Evolutionary conservation across 2,329 filamentous ascomycete genomes (phyloP).

Genomic region (Aspergillus fumigatus): DNA sequence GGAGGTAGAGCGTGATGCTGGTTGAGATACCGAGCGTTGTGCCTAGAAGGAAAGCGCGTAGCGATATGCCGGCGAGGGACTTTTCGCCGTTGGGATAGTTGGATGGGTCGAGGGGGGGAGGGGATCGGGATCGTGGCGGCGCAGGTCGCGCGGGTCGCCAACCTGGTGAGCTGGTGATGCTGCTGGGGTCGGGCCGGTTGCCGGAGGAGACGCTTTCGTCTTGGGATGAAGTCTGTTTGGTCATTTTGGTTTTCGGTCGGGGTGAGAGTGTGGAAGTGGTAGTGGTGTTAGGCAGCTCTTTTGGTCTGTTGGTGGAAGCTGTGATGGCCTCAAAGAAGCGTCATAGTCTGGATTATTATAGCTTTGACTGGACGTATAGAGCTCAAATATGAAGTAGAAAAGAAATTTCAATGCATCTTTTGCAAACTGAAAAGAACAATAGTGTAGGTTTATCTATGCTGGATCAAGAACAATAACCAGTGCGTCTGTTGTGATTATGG

Average conservation of each 20-base stretch:
- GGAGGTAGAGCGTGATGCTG: conserved; percentile 25
- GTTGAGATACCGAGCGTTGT: conserved; percentile 34
- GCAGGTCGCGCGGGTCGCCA: conserved; percentile 13
- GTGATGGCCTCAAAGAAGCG: not conserved
- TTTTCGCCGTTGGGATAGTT: conserved; percentile 37
- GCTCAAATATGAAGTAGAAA: not conserved
- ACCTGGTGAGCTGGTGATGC: conserved; percentile 4
- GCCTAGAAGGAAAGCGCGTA: conserved; percentile 43
- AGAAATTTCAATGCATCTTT: not conserved
- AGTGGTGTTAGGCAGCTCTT: conserved; percentile 1
- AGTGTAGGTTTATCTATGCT: not conserved
- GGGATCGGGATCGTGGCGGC: conserved; percentile 7
- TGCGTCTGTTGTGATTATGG: not conserved
- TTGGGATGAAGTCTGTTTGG: conserved; percentile 9
- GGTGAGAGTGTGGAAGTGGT: conserved; percentile 11
- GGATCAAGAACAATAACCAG: conserved; percentile 14
- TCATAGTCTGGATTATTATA: not conserved
- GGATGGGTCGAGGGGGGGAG: conserved; percentile 22
- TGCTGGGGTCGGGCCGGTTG: conserved; percentile 6
- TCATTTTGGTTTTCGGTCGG: conserved; percentile 11
- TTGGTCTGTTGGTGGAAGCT: not conserved
- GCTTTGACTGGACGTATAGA: not conserved
- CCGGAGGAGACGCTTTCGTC: not conserved
- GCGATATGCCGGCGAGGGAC: conserved; percentile 42
- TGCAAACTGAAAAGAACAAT: conserved; percentile 9